Percentiles rank a stretch among this genome's conserved stretches.
Conservation (phyloP, 257 asterid genomes). For the Capsicum rhomboideum region DNA sequence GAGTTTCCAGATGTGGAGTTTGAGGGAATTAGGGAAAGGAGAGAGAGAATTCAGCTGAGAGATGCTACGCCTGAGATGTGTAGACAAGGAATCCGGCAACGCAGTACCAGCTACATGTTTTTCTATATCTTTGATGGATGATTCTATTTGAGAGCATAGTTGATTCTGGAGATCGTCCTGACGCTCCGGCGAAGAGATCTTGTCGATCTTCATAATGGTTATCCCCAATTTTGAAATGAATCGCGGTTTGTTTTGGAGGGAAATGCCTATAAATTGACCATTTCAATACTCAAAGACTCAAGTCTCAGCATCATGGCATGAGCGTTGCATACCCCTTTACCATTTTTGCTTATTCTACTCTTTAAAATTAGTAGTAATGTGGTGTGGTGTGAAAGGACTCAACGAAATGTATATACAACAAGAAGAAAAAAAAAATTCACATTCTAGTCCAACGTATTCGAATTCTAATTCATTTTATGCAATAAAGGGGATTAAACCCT, state of each 20-base stretch:
- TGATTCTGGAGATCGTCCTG: constrained; percentile 29
- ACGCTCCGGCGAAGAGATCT: constrained; percentile 56
- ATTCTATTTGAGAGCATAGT: constrained; percentile 51
- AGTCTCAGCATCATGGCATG: no score
- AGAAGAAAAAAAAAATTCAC: no score
- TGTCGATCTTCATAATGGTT: constrained; percentile 60
- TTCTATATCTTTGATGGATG: constrained; percentile 56
- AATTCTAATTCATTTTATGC: no score
- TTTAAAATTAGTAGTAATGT: no score
- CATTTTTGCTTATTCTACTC: no score
- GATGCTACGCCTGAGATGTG: constrained; percentile 41
- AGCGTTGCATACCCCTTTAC: no score
- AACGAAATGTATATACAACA: no score
- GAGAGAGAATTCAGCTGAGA: constrained; percentile 50
- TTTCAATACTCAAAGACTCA: background rate
- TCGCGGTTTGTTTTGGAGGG: constrained; percentile 35
- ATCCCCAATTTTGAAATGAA: background rate
- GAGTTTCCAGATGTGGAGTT: constrained; percentile 76
- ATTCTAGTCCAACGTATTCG: no score
- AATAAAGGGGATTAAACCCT: no score
- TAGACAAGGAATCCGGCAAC: constrained; percentile 50
- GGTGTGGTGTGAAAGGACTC: no score
- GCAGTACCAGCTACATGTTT: constrained; percentile 37
- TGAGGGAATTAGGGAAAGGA: constrained; percentile 62
- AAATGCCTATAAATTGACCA: constrained; percentile 3